Evolutionary conservation across 2,329 filamentous ascomycete species (phyloP), one percentile per base, ranked within the genome.

Genomic region (Trichoderma afroharzianum): DNA sequence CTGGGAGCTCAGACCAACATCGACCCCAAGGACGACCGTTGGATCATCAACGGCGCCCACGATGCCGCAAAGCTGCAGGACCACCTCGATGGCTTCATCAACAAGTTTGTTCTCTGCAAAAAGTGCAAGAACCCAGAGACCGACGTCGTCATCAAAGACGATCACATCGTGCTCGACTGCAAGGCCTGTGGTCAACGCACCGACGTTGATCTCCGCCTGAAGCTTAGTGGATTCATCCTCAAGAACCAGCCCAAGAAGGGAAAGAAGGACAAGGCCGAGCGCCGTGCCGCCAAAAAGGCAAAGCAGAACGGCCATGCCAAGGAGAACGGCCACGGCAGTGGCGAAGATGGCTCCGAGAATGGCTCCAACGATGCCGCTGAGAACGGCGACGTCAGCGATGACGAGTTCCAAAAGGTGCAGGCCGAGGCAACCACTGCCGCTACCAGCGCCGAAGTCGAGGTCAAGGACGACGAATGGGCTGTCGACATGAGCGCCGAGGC

Each of bases 61-160:
- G 96, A 99, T 77, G 91, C 95, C 74, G 85, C 88, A 82, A 98
- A 98, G 88, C 92, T 99, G 63, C 96, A 99, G 87, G 96, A 98
- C 82, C 95, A 98, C 78, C 93, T 99, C 63, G 95, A 98, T 82
- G 95, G 95, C 78, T 99, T 99, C 89, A 99, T 99, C 85, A 89
- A 91, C 87, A 97, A 94, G 86, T 99, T 98, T 77, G 96, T 99
- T 79, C 94, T 99, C 75, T 99, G 96, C 93, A 97, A 97, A 87
- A 95, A 97, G 83, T 99, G 96, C 92, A 97, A 97, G 90, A 99
- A 99, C 83, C 96, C 96, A 43, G 96, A 99, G 88, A 99, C 96
- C 76, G 95, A 97, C 76, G 92, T 98, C 80, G 90, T 92, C 80
- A 94, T 98, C 88, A 98, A 97, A 85, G 95, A 98, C 78, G 93